A percentile compares a stretch with the other conserved stretches of the same genome.
These are phyloP conservation scores for Xerocomus amazonicus DNA, from an alignment of 1,284 basidiomycete genomes.

Conservation along the genomic window DNA sequence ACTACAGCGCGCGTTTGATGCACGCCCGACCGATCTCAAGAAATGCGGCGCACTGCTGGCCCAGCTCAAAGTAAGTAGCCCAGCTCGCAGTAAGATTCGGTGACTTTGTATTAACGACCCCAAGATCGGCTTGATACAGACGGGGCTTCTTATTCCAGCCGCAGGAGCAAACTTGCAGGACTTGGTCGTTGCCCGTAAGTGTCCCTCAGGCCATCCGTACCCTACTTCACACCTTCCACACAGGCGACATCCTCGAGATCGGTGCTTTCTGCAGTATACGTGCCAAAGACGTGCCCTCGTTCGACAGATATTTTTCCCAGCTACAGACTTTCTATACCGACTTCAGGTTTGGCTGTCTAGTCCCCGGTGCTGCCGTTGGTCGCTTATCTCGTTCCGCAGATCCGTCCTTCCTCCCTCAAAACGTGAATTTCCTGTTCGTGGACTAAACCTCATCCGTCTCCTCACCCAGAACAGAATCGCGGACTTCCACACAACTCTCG, in stretches of 20 bases:
- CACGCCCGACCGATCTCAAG: conserved; percentile 61
- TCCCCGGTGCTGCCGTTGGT: background rate
- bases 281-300: conserved; percentile 83
- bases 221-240: background rate
- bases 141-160: conserved; percentile 70
- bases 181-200: conserved; percentile 67
- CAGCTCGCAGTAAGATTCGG: background rate
- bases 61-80: conserved; percentile 63
- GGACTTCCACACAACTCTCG: conserved; percentile 98
- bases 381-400: conserved; percentile 37
- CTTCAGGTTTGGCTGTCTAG: conserved; percentile 52
- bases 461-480: conserved; percentile 96
- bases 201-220: background rate
- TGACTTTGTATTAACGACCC: conserved; percentile 5
- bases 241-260: conserved; percentile 93
- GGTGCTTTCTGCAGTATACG: conserved; percentile 93
- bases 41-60: conserved; percentile 59
- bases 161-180: conserved; percentile 58
- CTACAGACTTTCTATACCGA: conserved; percentile 92
- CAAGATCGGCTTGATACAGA: conserved; percentile 76
- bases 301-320: conserved; percentile 94
- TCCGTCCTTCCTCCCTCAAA: conserved; percentile 76
- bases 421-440: conserved; percentile 85
- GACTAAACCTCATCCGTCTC: conserved; percentile 90
- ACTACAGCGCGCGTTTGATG: conserved; percentile 57